These are phyloP conservation scores for Xylaria flabelliformis DNA, from an alignment of 495 filamentous ascomycete genomes.

Conservation along the genomic window DNA sequence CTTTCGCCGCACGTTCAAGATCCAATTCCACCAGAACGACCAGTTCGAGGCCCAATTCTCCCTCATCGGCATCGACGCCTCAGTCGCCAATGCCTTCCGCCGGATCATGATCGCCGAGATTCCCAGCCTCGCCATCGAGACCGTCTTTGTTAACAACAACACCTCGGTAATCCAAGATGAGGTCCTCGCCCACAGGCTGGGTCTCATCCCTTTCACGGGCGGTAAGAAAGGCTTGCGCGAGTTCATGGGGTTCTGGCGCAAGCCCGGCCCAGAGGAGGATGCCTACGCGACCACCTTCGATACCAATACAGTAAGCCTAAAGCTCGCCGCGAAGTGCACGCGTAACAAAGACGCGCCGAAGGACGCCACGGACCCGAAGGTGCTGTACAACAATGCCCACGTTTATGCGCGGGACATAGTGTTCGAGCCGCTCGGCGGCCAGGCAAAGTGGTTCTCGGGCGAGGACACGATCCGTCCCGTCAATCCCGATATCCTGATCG, in stretches of 20 bases:
- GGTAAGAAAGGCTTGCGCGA: slow-evolving; percentile 74
- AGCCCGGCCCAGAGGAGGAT: slow-evolving; percentile 48
- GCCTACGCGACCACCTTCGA: slow-evolving; percentile 61
- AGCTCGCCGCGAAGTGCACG: slow-evolving; percentile 76
- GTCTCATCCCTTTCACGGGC: slow-evolving; percentile 87
- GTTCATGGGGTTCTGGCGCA: slow-evolving; percentile 74
- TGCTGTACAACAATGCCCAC: slow-evolving; percentile 82
- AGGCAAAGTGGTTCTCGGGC: slow-evolving; percentile 69
- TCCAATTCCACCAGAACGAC: slow-evolving; percentile 84
- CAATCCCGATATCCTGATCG: slow-evolving; percentile 92
- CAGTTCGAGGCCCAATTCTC: slow-evolving; percentile 82
- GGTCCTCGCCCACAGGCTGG: slow-evolving; percentile 86
- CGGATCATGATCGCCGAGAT: slow-evolving; percentile 96
- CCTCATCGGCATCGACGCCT: slow-evolving; percentile 87
- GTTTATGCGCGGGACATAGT: slow-evolving; percentile 85
- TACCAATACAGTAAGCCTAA: slow-evolving; percentile 79
- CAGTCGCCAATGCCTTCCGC: slow-evolving; percentile 96
- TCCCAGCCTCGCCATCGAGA: slow-evolving; percentile 90
- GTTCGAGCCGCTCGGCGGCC: slow-evolving; percentile 76
- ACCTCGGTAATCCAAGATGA: slow-evolving; percentile 98
- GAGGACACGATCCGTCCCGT: slow-evolving; percentile 72
- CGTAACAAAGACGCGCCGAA: slow-evolving; percentile 71
- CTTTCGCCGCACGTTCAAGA: slow-evolving; percentile 69
- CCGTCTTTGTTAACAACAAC: slow-evolving; percentile 90
- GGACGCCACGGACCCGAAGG: slow-evolving; percentile 77